Evolutionary conservation across 1,284 basidiomycete species (phyloP), one percentile per base, ranked within the genome.

Genomic region (Leccinum insigne): DNA sequence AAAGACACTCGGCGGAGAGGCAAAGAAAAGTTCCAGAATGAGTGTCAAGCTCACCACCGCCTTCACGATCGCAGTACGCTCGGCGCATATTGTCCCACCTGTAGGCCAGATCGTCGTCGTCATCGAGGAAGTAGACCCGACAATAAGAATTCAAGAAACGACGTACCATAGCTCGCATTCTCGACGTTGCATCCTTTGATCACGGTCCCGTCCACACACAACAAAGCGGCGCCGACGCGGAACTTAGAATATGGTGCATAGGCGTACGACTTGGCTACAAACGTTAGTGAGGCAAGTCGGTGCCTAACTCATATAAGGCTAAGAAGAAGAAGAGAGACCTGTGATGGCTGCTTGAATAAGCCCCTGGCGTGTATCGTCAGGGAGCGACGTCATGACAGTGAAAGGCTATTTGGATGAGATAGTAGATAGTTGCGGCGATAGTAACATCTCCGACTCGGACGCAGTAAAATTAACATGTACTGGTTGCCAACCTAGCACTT

Each of bases 131-230:
- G 26, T 54, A 54, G 49, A 23, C 38, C 7, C 6, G 49, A 38
- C 38, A 10, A 18, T 7, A 54, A 52, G 40, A 52, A 21, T 13
- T 7, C 21, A 57, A 52, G 18, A 11, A 11, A 7, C 16, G 11
- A 66, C 78, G 35, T 63, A 92, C 95, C 93, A 74, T 94, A 95
- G 0, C 92, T 92, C 0, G 94, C 94, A 74, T 98, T 98, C 80
- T 98, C 96, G 67, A 98, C 85, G 74, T 96, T 98, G 54, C 91
- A 89, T 3, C 96, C 95, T 63, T 86, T 90, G 67, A 96, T 86
- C 29, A 96, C 85, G 14, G 82, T 79, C 1, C 93, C 94, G 63
- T 90, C 85, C 1, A 83, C 76, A 1, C 88, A 82, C 18, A 96
- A 79, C 11, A 97, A 79, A 0, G 94, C 91, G 0, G 95, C 94